Evolutionary conservation across 495 filamentous ascomycete species (phyloP).

Genomic region (Aspergillus wentii): DNA sequence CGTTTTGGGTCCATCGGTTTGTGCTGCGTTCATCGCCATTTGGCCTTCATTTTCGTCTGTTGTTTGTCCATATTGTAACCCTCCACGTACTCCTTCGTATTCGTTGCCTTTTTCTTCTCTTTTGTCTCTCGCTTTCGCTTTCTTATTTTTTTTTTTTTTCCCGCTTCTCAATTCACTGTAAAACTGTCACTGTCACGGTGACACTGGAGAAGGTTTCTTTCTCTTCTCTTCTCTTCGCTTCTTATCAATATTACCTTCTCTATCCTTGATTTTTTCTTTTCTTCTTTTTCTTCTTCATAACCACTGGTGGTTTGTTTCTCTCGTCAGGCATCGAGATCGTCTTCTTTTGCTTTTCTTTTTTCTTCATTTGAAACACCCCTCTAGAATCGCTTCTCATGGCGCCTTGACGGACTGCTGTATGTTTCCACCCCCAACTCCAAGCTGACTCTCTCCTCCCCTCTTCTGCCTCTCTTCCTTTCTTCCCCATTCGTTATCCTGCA

Average conservation of each 20-base stretch:
- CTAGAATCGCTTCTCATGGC: slow-evolving; percentile 34
- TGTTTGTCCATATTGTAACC: no score
- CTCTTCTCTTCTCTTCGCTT: not conserved
- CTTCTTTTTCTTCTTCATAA: slow-evolving; percentile 4
- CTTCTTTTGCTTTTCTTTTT: not conserved
- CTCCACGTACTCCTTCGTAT: no score
- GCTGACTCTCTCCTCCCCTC: no score
- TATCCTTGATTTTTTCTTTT: slow-evolving; percentile 11
- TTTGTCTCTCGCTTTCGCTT: slow-evolving; percentile 1
- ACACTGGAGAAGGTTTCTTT: no score
- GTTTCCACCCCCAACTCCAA: no score
- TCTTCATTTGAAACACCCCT: slow-evolving; percentile 5
- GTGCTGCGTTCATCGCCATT: no score
- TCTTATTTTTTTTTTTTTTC: not conserved
- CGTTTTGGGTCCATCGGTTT: no score
- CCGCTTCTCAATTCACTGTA: slow-evolving; percentile 1
- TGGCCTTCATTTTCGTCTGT: no score
- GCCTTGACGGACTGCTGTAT: slow-evolving; percentile 29
- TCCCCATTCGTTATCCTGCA: no score
- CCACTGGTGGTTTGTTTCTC: not conserved
- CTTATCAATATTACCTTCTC: not conserved
- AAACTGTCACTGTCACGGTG: no score
- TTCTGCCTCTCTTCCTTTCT: slow-evolving; percentile 17
- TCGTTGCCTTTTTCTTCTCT: not conserved
- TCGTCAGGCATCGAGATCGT: not conserved